phyloP scores from a whole-genome alignment of 2,329 filamentous ascomycete species.

The Pyrenochaeta sp. region DNA sequence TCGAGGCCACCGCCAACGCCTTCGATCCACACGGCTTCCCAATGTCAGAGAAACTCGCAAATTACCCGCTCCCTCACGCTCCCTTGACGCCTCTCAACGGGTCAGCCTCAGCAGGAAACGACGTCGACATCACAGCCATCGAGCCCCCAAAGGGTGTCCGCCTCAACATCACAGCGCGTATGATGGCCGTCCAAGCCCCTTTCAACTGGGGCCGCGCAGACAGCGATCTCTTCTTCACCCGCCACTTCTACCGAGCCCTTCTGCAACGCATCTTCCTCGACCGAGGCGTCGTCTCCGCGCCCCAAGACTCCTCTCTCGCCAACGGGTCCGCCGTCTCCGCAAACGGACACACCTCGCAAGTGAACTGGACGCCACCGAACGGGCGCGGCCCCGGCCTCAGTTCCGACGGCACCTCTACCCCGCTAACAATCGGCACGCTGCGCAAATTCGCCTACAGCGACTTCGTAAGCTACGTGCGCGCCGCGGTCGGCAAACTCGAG shows the following conservation, averaged over 20 bases:
- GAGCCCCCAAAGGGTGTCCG: conserved; percentile 65
- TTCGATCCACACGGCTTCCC: conserved; percentile 92
- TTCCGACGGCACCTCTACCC: conserved; percentile 67
- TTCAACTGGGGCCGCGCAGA: conserved; percentile 86
- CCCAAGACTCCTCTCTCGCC: conserved; percentile 41
- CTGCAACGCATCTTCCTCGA: conserved; percentile 94
- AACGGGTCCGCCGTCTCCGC: conserved; percentile 50
- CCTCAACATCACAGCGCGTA: conserved; percentile 93
- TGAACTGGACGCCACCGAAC: conserved; percentile 44
- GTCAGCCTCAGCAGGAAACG: too few species aligned
- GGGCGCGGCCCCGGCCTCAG: conserved; percentile 59
- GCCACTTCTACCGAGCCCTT: conserved; percentile 91
- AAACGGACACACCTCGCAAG: conserved; percentile 40
- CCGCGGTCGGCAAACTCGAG: conserved; percentile 76
- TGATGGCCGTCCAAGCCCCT: conserved; percentile 98
- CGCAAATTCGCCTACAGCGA: conserved; percentile 79
- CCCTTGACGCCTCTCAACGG: conserved; percentile 8
- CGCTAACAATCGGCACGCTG: conserved; percentile 86
- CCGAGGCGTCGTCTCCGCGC: conserved; percentile 73
- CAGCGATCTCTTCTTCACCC: conserved; percentile 86
- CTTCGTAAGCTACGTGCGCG: conserved; percentile 79
- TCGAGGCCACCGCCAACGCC: conserved; percentile 72
- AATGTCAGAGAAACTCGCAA: conserved; percentile 76
- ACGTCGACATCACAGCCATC: conserved; percentile 11
- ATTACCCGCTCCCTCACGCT: conserved; percentile 49